Evolutionary conservation across 495 filamentous ascomycete genomes (phyloP).

Genomic region (Podospora tetraspora): DNA sequence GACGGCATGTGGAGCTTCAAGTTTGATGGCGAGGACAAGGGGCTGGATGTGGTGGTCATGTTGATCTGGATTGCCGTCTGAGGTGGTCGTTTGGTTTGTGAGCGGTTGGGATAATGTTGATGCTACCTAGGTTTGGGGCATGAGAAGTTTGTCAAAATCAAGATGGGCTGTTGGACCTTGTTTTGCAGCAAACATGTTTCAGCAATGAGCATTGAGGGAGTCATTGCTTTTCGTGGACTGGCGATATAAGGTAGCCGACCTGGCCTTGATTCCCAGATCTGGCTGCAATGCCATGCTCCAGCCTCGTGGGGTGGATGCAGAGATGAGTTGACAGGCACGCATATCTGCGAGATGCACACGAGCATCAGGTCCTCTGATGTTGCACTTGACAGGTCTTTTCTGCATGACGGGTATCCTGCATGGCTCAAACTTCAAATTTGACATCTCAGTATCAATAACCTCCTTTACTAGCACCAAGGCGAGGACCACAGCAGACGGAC

Average conservation of each 20-base stretch:
- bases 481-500: not conserved
- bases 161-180: not conserved
- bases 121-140: not conserved
- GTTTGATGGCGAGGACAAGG: constrained; percentile 77
- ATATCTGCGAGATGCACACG: not conserved
- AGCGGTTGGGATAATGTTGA: not conserved
- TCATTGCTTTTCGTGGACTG: not conserved
- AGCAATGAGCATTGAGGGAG: not conserved
- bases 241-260: not conserved
- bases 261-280: not conserved
- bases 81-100: not conserved
- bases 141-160: not conserved
- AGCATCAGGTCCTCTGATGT: not conserved
- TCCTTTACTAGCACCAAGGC: not conserved
- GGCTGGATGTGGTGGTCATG: constrained; percentile 86
- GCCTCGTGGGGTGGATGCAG: not conserved
- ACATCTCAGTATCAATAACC: not conserved
- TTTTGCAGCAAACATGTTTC: not conserved
- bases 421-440: not conserved
- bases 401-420: not conserved
- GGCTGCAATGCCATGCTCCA: not conserved
- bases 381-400: not conserved
- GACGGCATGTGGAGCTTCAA: constrained; percentile 99
- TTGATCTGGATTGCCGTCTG: constrained; percentile 79
- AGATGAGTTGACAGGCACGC: not conserved